Evolutionary conservation across 2,329 filamentous ascomycete species (phyloP).

Genomic region (Ceratocystis eucalypticola): DNA sequence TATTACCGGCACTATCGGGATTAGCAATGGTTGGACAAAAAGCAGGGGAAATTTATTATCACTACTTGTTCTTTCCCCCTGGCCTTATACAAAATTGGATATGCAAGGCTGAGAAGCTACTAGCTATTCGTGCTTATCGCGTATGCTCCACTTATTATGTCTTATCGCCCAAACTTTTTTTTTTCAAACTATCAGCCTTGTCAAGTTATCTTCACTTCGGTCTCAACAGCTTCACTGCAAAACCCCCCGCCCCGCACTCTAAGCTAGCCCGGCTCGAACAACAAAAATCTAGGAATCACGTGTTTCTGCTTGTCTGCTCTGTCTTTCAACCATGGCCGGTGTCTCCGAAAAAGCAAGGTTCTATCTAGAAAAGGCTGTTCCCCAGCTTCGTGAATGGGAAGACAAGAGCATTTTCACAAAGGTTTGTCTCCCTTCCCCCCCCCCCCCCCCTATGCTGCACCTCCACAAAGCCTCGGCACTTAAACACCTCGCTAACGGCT

Average conservation of each 20-base stretch:
- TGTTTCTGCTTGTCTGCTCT: neutral
- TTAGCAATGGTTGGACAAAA: too few relatives aligned
- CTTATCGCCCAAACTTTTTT: conserved; percentile 17
- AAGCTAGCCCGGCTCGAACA: too few relatives aligned
- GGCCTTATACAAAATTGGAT: too few relatives aligned
- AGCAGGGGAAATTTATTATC: too few relatives aligned
- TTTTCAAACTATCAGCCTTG: conserved; percentile 20
- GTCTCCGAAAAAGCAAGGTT: conserved; percentile 90
- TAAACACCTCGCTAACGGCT: neutral
- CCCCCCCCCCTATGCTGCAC: neutral
- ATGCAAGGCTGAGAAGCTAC: conserved; percentile 19
- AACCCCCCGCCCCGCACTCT: neutral
- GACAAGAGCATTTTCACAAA: conserved; percentile 80
- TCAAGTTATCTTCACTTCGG: conserved; percentile 17
- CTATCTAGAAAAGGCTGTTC: conserved; percentile 82
- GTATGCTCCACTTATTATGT: conserved; percentile 9
- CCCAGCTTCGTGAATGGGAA: conserved; percentile 84
- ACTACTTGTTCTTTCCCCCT: too few relatives aligned
- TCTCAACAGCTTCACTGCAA: neutral
- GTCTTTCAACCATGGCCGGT: conserved; percentile 48
- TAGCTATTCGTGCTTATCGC: conserved; percentile 1
- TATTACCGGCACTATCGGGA: neutral
- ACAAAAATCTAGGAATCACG: too few relatives aligned
- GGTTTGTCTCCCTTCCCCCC: conserved; percentile 32
- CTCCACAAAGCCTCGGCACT: conserved; percentile 4